Evolutionary conservation across 768 basidiomycete species (phyloP), one percentile per base, ranked within the genome.

Genomic region (Lentinula aciculospora): DNA sequence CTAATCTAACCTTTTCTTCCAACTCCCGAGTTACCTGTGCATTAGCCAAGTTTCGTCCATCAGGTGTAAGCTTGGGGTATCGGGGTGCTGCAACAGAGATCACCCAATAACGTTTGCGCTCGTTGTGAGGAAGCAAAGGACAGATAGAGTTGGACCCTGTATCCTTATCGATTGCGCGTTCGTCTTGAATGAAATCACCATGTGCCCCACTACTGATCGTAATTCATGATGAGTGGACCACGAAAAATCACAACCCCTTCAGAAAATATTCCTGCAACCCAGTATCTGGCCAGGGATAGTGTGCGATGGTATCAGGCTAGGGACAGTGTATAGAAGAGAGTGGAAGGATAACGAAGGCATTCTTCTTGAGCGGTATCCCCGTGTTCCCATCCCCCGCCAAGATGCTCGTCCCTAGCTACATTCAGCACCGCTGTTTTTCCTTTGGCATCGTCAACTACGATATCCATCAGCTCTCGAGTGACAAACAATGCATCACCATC

Each of bases 11-110:
- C 50, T 68, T 68, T 36, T 51, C 67, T 36, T 62, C 62, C 34
- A 68, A 40, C 28, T 57, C 48, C 17, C 61, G 54, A 17, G 63
- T 27, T 47, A 59, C 61, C 25, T 21, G 5, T 17, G 17, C 27
- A 53, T 36, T 23, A 45, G 27, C 37, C 46, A 65, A 64, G 6
- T 53, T 39, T 46, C 34, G 21, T 19, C 53, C 17, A 39, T 66
- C 65, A 8, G 4, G 12, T 29, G 61, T 63, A 7, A 66, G 42
- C 15, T 13, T 37, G 4, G 67, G 67, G 3, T 39, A 42, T 17
- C 66, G 45, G 1, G 66, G 68, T 5, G 63, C 67, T 31, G 68
- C 67, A 36, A 68, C 64, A 15, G 68, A 67, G 42, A 69, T 63
- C 13, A 69, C 65, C 1, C 65, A 66, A 15, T 68, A 64, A n/a